These are phyloP conservation scores for Phaeoacremonium minimum DNA, from an alignment of 2,329 filamentous ascomycete genomes.

Conservation along the genomic window DNA sequence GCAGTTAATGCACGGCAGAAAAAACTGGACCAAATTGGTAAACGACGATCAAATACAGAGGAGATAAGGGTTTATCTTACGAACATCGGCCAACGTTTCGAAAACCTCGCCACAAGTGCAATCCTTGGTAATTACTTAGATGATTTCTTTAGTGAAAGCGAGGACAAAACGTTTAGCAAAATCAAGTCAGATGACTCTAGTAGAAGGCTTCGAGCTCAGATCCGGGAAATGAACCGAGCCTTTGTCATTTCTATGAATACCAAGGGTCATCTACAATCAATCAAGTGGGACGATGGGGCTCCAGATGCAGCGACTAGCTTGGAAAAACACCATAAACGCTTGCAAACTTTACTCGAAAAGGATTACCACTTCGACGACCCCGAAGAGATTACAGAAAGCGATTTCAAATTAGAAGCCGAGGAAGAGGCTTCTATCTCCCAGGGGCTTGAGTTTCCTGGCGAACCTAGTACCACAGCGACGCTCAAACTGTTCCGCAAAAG, in stretches of 20 bases:
- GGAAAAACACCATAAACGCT: background rate
- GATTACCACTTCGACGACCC: background rate
- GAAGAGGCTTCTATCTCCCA: background rate
- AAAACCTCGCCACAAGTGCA: background rate
- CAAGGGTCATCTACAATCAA: background rate
- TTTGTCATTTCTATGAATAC: slow-evolving; percentile 1
- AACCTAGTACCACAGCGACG: background rate
- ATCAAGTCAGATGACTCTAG: too few relatives aligned
- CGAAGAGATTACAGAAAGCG: background rate
- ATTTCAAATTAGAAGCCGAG: background rate
- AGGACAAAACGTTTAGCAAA: background rate
- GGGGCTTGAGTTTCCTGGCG: background rate
- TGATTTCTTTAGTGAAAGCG: slow-evolving; percentile 1
- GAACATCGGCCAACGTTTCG: background rate
- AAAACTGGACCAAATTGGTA: slow-evolving; percentile 1
- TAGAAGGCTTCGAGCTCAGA: slow-evolving; percentile 1
- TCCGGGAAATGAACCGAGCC: slow-evolving; percentile 2
- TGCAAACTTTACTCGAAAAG: background rate
- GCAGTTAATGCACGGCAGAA: background rate
- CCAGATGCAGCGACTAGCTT: background rate
- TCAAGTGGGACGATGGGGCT: background rate
- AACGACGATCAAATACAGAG: background rate
- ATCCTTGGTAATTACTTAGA: slow-evolving; percentile 1
- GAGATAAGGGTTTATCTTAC: slow-evolving; percentile 2
- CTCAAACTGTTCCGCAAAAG: background rate